These are phyloP conservation scores for Alternaria arbusti DNA, from an alignment of 2,329 filamentous ascomycete species.

Conservation along the genomic window DNA sequence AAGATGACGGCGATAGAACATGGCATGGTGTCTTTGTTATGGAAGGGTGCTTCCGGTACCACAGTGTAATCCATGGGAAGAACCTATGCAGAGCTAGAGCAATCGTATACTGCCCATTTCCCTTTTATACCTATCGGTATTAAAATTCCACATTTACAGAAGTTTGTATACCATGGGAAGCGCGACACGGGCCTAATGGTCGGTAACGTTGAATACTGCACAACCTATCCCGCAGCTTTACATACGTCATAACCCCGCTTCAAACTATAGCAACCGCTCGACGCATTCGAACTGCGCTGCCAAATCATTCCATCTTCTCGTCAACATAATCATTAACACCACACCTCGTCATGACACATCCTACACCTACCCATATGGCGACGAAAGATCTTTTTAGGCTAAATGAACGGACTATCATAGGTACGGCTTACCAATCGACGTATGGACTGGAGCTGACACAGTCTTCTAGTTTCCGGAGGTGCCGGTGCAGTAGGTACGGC, in stretches of 20 bases:
- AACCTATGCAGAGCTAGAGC: background rate
- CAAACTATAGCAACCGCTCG: background rate
- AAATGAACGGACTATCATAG: constrained; percentile 29
- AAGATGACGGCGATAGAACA: background rate
- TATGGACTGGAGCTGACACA: background rate
- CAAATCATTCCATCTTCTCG: background rate
- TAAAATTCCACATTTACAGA: background rate
- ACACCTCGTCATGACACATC: constrained; percentile 19
- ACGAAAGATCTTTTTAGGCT: constrained; percentile 32
- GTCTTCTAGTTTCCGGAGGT: constrained; percentile 33
- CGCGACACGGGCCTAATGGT: background rate
- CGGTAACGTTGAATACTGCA: background rate
- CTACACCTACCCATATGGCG: constrained; percentile 20
- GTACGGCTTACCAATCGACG: constrained; percentile 9
- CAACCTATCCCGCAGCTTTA: background rate
- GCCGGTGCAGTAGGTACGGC: constrained; percentile 32
- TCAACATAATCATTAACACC: background rate
- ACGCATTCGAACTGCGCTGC: background rate
- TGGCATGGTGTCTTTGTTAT: background rate
- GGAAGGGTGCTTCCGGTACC: background rate
- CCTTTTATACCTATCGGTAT: background rate
- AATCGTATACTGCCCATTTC: background rate
- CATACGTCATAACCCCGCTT: constrained; percentile 1
- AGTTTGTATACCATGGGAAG: background rate
- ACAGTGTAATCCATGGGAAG: background rate